Percentiles rank a stretch among this genome's conserved stretches.
These are phyloP conservation scores for Golubevia sp. DNA, from an alignment of 1,284 basidiomycete species.

Conservation along the genomic window DNA sequence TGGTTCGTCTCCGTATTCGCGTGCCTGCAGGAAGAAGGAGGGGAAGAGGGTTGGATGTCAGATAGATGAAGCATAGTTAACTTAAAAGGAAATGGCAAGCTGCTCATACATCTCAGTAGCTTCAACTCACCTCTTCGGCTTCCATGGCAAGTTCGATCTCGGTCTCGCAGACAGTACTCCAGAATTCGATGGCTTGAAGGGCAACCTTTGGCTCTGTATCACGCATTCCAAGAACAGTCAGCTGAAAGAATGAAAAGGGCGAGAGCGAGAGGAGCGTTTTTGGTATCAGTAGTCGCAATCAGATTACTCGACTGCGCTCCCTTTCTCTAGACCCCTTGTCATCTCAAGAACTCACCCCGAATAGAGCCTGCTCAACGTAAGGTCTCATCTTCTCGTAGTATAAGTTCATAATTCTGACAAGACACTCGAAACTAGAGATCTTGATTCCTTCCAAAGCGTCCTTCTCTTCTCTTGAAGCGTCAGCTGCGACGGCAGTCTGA, in stretches of 20 bases:
- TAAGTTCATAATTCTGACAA: slow-evolving; percentile 94
- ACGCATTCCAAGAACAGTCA: slow-evolving; percentile 99
- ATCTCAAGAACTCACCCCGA: slow-evolving; percentile 72
- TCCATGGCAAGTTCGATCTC: slow-evolving; percentile 93
- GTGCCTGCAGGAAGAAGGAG: slow-evolving; percentile 68
- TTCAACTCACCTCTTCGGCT: slow-evolving; percentile 76
- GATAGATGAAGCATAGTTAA: no score
- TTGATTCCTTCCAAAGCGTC: slow-evolving; percentile 26
- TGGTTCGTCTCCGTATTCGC: slow-evolving; percentile 87
- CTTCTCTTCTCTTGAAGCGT: slow-evolving; percentile 63
- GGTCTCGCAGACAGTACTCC: slow-evolving; percentile 98
- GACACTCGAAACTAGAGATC: slow-evolving; percentile 75
- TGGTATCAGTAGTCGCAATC: neutral
- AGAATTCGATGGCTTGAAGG: slow-evolving; percentile 97
- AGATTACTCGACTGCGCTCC: no score
- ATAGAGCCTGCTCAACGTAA: slow-evolving; percentile 99
- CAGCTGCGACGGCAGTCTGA: slow-evolving; percentile 86
- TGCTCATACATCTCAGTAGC: neutral
- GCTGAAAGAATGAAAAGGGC: slow-evolving; percentile 64
- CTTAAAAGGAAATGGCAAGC: neutral
- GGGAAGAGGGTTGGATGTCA: no score
- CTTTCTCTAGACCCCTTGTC: no score
- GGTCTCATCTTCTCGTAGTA: slow-evolving; percentile 99
- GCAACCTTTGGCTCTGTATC: slow-evolving; percentile 88
- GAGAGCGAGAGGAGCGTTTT: neutral